These are phyloP conservation scores for Neonectria hederae DNA, from an alignment of 2,329 filamentous ascomycete genomes.

Conservation along the genomic window DNA sequence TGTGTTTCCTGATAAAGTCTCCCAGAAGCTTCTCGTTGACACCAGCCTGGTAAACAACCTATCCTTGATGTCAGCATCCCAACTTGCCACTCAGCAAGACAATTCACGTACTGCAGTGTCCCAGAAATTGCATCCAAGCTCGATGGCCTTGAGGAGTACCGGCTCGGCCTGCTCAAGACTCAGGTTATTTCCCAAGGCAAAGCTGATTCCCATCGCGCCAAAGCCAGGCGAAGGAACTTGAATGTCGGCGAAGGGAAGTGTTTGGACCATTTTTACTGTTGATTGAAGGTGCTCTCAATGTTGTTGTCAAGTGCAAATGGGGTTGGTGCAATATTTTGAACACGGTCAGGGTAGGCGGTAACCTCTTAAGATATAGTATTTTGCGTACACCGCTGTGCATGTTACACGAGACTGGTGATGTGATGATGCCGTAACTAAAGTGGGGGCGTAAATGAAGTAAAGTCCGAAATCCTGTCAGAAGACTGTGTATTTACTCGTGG, in stretches of 20 bases:
- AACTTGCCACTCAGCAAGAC: neutral
- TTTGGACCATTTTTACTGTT: neutral
- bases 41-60: slow-evolving; percentile 58
- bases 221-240: neutral
- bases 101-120: neutral
- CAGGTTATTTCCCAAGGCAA: neutral
- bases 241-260: neutral
- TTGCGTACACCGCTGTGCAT: neutral
- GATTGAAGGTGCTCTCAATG: neutral
- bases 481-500: neutral
- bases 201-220: neutral
- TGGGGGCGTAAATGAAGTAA: neutral
- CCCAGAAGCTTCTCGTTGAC: slow-evolving; percentile 61
- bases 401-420: neutral
- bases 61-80: neutral
- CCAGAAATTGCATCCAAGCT: neutral
- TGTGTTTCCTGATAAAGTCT: slow-evolving; percentile 61
- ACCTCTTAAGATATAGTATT: neutral
- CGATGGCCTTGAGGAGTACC: neutral
- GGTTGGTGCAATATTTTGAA: neutral
- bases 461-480: neutral
- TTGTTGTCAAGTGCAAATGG: neutral
- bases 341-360: neutral
- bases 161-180: neutral
- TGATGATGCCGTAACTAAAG: neutral